phyloP scores from a whole-genome alignment of 1,284 basidiomycete species.

The Ceratobasidium sp. region DNA sequence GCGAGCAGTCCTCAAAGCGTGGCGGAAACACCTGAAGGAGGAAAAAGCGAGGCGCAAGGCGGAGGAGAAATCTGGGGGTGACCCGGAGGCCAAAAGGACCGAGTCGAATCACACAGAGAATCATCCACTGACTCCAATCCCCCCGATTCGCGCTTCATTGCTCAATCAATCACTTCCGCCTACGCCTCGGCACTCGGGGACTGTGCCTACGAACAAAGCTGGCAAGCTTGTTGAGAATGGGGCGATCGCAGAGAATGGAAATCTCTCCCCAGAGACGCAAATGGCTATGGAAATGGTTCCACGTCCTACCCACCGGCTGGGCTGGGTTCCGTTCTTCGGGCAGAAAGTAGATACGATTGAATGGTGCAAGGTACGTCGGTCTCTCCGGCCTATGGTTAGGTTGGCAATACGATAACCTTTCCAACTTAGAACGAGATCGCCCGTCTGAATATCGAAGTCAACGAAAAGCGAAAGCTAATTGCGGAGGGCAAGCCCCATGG shows the following conservation, averaged over 20 bases:
- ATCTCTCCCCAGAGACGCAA: background rate
- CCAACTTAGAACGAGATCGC: slow-evolving; percentile 64
- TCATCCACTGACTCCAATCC: slow-evolving; percentile 8
- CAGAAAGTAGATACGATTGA: slow-evolving; percentile 93
- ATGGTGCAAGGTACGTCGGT: slow-evolving; percentile 67
- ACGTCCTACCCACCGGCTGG: slow-evolving; percentile 82
- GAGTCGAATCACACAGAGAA: slow-evolving; percentile 48
- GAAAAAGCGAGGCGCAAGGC: slow-evolving; percentile 56
- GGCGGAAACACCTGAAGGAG: slow-evolving; percentile 61
- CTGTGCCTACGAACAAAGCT: slow-evolving; percentile 34
- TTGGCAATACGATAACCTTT: slow-evolving; percentile 63
- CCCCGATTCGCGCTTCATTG: slow-evolving; percentile 27
- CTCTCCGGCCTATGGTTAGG: slow-evolving; percentile 64
- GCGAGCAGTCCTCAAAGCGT: slow-evolving; percentile 78
- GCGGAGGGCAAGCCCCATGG: slow-evolving; percentile 54
- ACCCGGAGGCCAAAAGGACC: slow-evolving; percentile 53
- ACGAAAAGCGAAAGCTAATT: slow-evolving; percentile 56
- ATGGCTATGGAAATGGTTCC: slow-evolving; percentile 44
- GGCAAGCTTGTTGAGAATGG: slow-evolving; percentile 31
- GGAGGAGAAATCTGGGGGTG: slow-evolving; percentile 58
- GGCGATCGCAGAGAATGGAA: background rate
- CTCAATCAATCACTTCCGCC: slow-evolving; percentile 38
- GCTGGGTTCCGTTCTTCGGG: slow-evolving; percentile 67
- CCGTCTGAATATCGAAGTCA: slow-evolving; percentile 62
- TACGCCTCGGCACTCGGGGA: slow-evolving; percentile 41